Percentiles rank a stretch among this genome's conserved stretches.
phyloP scores from a whole-genome alignment of 148 eudicot genomes.

The Heliamphora exappendiculata region DNA sequence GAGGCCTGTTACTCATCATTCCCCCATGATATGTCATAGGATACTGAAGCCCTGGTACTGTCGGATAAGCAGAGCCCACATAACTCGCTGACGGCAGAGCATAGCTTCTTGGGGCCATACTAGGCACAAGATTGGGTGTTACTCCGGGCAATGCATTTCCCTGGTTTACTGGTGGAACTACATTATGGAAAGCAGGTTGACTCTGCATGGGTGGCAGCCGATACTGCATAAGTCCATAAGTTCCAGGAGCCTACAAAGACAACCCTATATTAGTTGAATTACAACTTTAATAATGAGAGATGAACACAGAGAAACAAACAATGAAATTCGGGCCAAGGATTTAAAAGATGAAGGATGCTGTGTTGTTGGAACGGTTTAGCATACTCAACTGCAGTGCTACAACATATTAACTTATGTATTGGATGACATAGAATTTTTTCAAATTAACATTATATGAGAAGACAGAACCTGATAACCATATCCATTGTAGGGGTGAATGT shows the following conservation, averaged over 20 bases:
- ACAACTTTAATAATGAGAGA: background rate
- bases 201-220: slow-evolving; percentile 70
- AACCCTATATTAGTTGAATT: slow-evolving; percentile 10
- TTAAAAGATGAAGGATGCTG: background rate
- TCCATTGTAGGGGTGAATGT: slow-evolving; percentile 69
- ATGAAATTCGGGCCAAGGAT: background rate
- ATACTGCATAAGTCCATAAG: slow-evolving; percentile 79
- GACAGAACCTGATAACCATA: slow-evolving; percentile 88
- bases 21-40: slow-evolving; percentile 68
- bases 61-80: slow-evolving; percentile 56
- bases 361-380: background rate
- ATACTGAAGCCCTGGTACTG: slow-evolving; percentile 55
- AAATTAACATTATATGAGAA: background rate
- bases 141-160: slow-evolving; percentile 59
- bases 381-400: background rate
- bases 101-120: slow-evolving; percentile 57
- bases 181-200: slow-evolving; percentile 53
- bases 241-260: slow-evolving; percentile 59
- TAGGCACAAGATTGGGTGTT: slow-evolving; percentile 54
- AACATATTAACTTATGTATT: background rate
- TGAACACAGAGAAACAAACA: slow-evolving; percentile 5
- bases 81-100: slow-evolving; percentile 32
- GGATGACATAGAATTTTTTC: background rate
- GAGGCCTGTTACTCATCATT: slow-evolving; percentile 53
- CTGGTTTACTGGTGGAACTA: slow-evolving; percentile 48